These are phyloP conservation scores for Umbilicaria muhlenbergii DNA, from an alignment of 495 filamentous ascomycete species.

Conservation along the genomic window DNA sequence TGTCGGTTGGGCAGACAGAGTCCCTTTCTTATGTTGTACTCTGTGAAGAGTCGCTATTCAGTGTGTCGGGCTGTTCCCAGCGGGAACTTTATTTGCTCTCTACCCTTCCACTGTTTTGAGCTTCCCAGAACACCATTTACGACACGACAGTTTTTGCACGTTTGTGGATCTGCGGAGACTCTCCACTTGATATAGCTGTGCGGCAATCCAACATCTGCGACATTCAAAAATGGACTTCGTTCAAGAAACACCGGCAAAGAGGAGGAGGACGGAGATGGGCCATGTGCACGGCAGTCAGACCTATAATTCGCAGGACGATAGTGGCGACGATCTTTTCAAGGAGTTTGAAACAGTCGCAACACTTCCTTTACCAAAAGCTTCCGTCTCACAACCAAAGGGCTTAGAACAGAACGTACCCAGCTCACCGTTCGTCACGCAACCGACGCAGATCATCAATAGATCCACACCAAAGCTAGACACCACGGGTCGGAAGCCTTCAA, in stretches of 20 bases:
- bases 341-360: slow-evolving; percentile 46
- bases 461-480: slow-evolving; percentile 15
- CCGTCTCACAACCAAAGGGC: slow-evolving; percentile 13
- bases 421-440: slow-evolving; percentile 42
- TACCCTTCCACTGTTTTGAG: too few relatives aligned
- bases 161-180: background rate
- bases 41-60: too few relatives aligned
- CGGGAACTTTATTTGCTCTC: too few relatives aligned
- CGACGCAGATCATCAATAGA: slow-evolving; percentile 51
- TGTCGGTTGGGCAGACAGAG: too few relatives aligned
- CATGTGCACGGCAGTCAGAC: slow-evolving; percentile 18
- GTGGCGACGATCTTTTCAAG: slow-evolving; percentile 36
- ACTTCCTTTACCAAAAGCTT: slow-evolving; percentile 26
- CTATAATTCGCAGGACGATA: slow-evolving; percentile 32
- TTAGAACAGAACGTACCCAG: slow-evolving; percentile 17
- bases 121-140: too few relatives aligned
- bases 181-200: background rate
- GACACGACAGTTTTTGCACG: too few relatives aligned
- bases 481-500: slow-evolving; percentile 20
- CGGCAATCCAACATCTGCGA: background rate
- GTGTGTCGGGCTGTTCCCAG: too few relatives aligned
- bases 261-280: slow-evolving; percentile 23
- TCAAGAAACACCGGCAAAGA: slow-evolving; percentile 31
- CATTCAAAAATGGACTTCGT: slow-evolving; percentile 26
- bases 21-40: too few relatives aligned